Base-by-base conservation (phyloP, 352 stramenopile genomes). In the Pythium monospermum region DNA sequence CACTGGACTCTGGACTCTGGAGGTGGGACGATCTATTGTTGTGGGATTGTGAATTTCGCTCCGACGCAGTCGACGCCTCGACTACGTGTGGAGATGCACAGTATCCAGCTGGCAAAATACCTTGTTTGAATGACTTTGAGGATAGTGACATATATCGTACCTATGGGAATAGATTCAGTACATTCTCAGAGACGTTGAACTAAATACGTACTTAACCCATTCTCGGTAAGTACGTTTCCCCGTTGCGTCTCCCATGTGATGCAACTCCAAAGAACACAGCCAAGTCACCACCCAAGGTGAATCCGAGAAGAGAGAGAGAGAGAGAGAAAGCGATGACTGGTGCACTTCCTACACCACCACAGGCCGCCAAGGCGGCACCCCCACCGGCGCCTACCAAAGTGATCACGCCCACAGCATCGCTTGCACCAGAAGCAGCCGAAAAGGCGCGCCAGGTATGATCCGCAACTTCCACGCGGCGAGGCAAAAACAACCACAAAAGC, bases 391-490 rank as follows among this genome's bases (percentile, higher is more conserved):
- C 49, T 15, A 49, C 46, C 13, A 59, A 58, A 32, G 53, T 50
- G 8, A 19, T 51, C 46, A 51, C 37, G 46, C 52, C 59, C 33
- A 67, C 59, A 48, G 47, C 59, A 12, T 58, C 59, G 36, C 37
- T 61, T 23, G 51, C 30, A 13, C 48, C 60, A 2, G 70, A 76
- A 38, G 57, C 73, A 10, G 33, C 75, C 10, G 67, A 71, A 12
- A 68, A 68, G 36, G 71, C 74, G 12, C 71, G 71, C 21, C 73
- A 85, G 64, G 64, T 72, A 52, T 32, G 55, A n/a, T n/a, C n/a
- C n/a, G n/a, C n/a, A n/a, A n/a, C n/a, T n/a, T n/a, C n/a, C n/a
- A n/a, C n/a, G n/a, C n/a, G n/a, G n/a, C n/a, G n/a, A n/a, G n/a
- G n/a, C n/a, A n/a, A n/a, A n/a, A n/a, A n/a, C n/a, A n/a, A n/a